Conservation (phyloP, 495 filamentous ascomycete species). For the Mycothermus thermophilus region DNA sequence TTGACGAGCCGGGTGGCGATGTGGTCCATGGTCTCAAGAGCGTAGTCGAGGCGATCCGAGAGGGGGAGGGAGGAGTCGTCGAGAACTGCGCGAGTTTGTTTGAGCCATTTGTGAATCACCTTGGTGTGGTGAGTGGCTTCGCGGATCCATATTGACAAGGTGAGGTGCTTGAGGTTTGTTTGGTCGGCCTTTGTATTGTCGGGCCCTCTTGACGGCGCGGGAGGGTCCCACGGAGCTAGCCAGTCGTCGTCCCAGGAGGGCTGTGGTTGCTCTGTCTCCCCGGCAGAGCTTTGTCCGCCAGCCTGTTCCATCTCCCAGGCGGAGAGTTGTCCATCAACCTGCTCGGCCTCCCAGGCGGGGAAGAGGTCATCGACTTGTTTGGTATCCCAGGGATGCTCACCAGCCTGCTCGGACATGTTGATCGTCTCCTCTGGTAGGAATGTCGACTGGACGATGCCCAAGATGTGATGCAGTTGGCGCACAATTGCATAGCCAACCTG, state of each 20-base stretch:
- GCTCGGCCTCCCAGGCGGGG: too few species aligned
- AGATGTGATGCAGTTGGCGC: conserved; percentile 5
- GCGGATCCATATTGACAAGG: conserved; percentile 8
- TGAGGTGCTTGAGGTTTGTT: conserved; percentile 5
- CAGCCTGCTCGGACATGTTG: too few species aligned
- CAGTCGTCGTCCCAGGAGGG: too few species aligned
- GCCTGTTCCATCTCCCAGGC: too few species aligned
- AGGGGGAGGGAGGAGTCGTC: background rate
- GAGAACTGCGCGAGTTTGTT: background rate
- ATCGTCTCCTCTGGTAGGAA: background rate
- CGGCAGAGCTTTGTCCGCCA: too few species aligned
- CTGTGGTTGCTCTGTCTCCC: too few species aligned
- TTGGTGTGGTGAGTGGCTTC: conserved; percentile 1
- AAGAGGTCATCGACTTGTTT: too few species aligned
- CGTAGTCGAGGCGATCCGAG: conserved; percentile 1
- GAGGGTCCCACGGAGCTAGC: background rate
- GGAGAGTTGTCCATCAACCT: too few species aligned
- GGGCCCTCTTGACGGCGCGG: too few species aligned
- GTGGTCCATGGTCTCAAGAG: background rate
- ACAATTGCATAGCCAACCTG: background rate
- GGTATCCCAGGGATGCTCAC: background rate
- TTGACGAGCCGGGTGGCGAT: background rate
- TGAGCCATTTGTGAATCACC: background rate
- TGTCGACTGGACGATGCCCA: conserved; percentile 4
- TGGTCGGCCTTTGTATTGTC: background rate